Evolutionary conservation across 495 filamentous ascomycete genomes (phyloP).

Genomic region (Penicillium lagena): DNA sequence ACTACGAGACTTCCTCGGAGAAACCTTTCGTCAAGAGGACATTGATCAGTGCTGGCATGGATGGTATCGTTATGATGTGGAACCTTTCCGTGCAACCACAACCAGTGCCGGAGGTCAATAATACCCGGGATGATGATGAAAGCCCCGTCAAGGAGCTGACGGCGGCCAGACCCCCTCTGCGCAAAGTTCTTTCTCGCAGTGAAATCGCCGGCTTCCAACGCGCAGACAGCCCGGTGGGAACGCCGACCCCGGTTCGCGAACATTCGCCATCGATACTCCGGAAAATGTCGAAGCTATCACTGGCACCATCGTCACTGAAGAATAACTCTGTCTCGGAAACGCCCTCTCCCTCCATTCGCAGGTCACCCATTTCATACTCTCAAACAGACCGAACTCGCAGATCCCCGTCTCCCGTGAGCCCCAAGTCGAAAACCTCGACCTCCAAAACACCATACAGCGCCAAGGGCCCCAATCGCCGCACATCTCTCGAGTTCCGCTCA

Average conservation of each 20-base stretch:
- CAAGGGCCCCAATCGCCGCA: conserved; percentile 32
- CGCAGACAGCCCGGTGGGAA: conserved; percentile 34
- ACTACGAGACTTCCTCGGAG: conserved; percentile 28
- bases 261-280: conserved; percentile 60
- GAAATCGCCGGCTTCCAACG: conserved; percentile 74
- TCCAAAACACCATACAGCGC: conserved; percentile 13
- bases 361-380: conserved; percentile 24
- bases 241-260: conserved; percentile 48
- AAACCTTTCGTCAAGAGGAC: conserved; percentile 32
- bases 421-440: conserved; percentile 16
- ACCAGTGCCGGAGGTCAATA: conserved; percentile 24
- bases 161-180: conserved; percentile 57
- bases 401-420: conserved; percentile 42
- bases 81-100: conserved; percentile 44
- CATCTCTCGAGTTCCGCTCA: conserved; percentile 52
- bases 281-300: conserved; percentile 44
- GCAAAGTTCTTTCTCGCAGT: conserved; percentile 67
- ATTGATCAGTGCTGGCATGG: conserved; percentile 70
- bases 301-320: conserved; percentile 26
- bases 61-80: conserved; percentile 87
- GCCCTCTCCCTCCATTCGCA: conserved; percentile 29
- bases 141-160: conserved; percentile 47
- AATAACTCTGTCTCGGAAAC: conserved; percentile 19
- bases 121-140: conserved; percentile 24
- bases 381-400: conserved; percentile 24